Percentiles rank a stretch among this genome's conserved stretches.
Evolutionary conservation across 768 basidiomycete species (phyloP).

Genomic region (Pisolithus microcarpus): DNA sequence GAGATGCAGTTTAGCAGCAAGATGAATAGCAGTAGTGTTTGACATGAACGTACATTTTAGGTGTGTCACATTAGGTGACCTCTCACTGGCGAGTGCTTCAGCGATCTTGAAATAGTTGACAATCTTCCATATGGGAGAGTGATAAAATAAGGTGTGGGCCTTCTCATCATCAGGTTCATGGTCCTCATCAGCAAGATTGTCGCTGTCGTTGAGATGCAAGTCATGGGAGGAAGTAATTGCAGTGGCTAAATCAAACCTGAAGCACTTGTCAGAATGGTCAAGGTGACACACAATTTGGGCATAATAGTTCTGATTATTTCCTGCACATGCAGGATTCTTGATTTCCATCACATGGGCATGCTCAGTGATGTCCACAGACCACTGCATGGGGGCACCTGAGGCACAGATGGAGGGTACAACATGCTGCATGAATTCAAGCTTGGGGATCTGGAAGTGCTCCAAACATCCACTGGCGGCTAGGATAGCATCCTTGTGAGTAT

Average conservation of each 20-base stretch:
- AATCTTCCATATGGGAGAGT: not conserved
- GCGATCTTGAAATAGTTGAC: too few species aligned
- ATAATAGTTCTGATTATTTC: conserved; percentile 30
- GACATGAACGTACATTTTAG: too few species aligned
- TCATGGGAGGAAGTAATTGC: not conserved
- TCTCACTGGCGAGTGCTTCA: too few species aligned
- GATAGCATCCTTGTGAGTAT: conserved; percentile 28
- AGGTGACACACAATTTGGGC: conserved; percentile 29
- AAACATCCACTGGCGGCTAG: conserved; percentile 18
- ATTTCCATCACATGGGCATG: too few species aligned
- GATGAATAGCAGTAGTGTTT: too few species aligned
- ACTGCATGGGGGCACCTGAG: conserved; percentile 23
- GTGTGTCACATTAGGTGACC: too few species aligned
- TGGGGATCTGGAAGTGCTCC: conserved; percentile 35
- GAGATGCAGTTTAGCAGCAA: too few species aligned
- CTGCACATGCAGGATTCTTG: too few species aligned
- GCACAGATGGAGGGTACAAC: conserved; percentile 21
- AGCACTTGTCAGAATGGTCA: conserved; percentile 23
- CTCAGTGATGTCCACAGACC: too few species aligned
- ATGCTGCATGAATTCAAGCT: conserved; percentile 34
- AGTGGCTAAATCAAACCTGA: conserved; percentile 1
- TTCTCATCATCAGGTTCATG: too few species aligned
- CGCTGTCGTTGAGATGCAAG: not conserved
- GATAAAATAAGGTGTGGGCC: not conserved
- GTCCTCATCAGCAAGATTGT: not conserved